Base-by-base conservation (phyloP, 179 eudicot genomes). In the Nepenthes alata region DNA sequence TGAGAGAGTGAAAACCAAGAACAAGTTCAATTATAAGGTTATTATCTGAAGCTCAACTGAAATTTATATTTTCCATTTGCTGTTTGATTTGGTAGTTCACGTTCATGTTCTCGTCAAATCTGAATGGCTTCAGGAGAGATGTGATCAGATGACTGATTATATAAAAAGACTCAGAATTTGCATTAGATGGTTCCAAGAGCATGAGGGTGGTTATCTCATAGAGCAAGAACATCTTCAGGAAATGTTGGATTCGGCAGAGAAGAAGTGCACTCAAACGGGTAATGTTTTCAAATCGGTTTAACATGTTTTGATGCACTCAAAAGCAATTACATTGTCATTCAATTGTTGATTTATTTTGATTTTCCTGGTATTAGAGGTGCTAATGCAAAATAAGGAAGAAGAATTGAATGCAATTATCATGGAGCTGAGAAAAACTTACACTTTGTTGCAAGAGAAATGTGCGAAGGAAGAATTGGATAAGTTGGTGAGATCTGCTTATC, bases 171-270 rank as follows among this genome's bases (percentile, higher is more conserved):
- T 93, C 35, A 84, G 94, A 75, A 79, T 78, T n/a, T 91, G 98
- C 64, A 73, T 91, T 57, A 84, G 65, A 67, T 91, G 96, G 93
- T 91, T 91, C 58, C 96, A 89, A 77, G 90, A 89, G 75, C 77
- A 80, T 66, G 96, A 89, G 78, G 93, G 80, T 47, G 83, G 78
- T 60, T 78, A 74, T 67, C 72, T 81, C 39, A 55, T 78, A 13
- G 89, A 89, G 74, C 88, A 89, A 78, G 91, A 83, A 61, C 83
- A 80, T 62, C 74, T 86, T 37, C 74, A 67, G 51, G 73, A 73
- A 69, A 50, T 86, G 76, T 60, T 89, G 70, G 85, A 78, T 54
- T 73, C 67, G 6, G 77, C 83, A 0, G 90, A 91, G 76, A 89
- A 73, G 71, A 85, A 81, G 68, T 89, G 86, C 69, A 57, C 45